These are phyloP conservation scores for Penicillium tannophilum DNA, from an alignment of 495 filamentous ascomycete genomes.

Conservation along the genomic window DNA sequence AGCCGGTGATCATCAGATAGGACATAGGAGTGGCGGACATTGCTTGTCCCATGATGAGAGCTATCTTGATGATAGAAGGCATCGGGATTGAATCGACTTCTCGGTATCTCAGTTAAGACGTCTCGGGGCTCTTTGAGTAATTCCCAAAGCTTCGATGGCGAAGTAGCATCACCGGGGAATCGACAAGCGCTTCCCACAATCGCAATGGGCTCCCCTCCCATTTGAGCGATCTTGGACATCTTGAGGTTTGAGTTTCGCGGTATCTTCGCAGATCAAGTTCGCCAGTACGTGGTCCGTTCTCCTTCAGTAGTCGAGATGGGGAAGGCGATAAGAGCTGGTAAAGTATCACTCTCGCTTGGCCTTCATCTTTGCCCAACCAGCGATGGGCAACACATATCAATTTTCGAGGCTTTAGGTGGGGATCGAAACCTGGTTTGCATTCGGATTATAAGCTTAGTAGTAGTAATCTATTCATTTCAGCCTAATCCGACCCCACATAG, in stretches of 20 bases:
- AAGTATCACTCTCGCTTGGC: not conserved
- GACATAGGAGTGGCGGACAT: constrained; percentile 47
- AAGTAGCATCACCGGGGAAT: constrained; percentile 53
- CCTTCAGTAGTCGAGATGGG: too few species aligned
- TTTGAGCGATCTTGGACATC: constrained; percentile 15
- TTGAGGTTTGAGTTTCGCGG: constrained; percentile 7
- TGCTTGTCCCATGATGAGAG: constrained; percentile 38
- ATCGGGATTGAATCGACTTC: constrained; percentile 41
- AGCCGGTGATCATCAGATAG: constrained; percentile 43
- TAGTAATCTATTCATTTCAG: not conserved
- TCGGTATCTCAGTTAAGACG: constrained; percentile 38
- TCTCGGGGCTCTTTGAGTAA: constrained; percentile 36
- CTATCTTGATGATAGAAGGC: constrained; percentile 42
- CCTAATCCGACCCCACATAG: constrained; percentile 1
- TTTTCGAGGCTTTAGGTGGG: not conserved
- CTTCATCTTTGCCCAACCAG: not conserved
- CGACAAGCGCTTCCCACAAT: constrained; percentile 51
- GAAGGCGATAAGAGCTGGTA: not conserved
- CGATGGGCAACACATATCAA: not conserved
- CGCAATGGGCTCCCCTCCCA: constrained; percentile 40
- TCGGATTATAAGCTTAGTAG: constrained; percentile 5
- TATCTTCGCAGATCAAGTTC: constrained; percentile 5
- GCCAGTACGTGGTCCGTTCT: constrained; percentile 2
- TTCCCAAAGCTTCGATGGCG: constrained; percentile 40
- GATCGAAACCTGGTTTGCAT: not conserved